Base-by-base conservation (phyloP, 768 basidiomycete genomes). In the Crucibulum laeve region DNA sequence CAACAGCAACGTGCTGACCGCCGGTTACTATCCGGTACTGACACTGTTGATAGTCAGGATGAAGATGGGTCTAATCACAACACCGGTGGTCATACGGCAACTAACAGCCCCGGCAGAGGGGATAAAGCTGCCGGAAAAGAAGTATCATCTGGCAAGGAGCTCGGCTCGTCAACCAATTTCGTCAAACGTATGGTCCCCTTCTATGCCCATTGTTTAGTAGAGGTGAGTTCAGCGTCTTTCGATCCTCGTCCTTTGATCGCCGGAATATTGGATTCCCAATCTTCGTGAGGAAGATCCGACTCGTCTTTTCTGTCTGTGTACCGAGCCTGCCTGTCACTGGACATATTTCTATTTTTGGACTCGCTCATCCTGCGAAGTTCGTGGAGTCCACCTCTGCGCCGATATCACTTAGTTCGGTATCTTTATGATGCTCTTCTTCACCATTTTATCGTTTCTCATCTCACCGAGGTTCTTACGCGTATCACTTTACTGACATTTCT, bases 141-240 rank as follows among this genome's bases (percentile, higher is more conserved):
- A 32, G 30, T 15, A 32, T 32, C 30, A 11, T 11, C 30, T 4
- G 15, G 26, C 40, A 45, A 48, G 41, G 51, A 51, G 32, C 26
- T 43, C 21, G 44, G 32, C 25, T 48, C 59, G 25, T 61, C 67
- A 28, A 52, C 58, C 11, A 55, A 58, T 10, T 78, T 82, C 47
- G 69, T 71, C 2, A 76, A 73, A 46, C 71, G 68, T 42, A 67
- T 91, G 53, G 73, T 88, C 1, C 87, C 87, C 0, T 88, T 84
- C 55, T 94, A 94, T 59, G 71, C 78, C 1, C 61, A 65, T 26
- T 83, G 81, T 56, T 65, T 94, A 14, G 73, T 92, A 33, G 77
- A 85, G 63, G 91, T 88, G 46, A 54, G 69, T 44, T 24, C 4
- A 17, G 15, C 10, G 11, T 42, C 15, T 42, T 21, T 37, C 36